These are phyloP conservation scores for Amanita pallidorosea DNA, from an alignment of 768 basidiomycete genomes.

Conservation along the genomic window DNA sequence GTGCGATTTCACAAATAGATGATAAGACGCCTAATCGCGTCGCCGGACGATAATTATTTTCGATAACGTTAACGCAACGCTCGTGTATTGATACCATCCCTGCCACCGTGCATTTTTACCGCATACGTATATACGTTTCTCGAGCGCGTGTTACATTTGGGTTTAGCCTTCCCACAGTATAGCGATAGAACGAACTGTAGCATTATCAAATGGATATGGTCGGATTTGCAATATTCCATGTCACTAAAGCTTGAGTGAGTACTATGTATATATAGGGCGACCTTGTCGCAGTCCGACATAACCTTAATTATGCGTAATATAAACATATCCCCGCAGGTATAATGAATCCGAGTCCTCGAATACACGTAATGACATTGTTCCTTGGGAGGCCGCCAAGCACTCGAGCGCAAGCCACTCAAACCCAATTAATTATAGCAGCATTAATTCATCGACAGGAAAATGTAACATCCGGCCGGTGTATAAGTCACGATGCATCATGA, in stretches of 20 bases:
- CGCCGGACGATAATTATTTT: not conserved
- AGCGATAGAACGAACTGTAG: not conserved
- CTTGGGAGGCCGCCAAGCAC: no score
- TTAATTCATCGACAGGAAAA: not conserved
- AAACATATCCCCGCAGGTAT: no score
- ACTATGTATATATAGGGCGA: no score
- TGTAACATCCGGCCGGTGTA: not conserved
- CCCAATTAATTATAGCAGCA: not conserved
- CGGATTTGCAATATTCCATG: no score
- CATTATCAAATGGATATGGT: not conserved
- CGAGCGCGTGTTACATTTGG: not conserved
- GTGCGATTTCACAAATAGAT: conserved; percentile 25
- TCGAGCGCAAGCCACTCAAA: not conserved
- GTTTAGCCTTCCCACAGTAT: not conserved
- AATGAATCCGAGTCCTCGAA: no score
- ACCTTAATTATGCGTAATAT: no score
- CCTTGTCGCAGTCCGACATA: no score
- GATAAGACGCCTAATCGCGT: not conserved
- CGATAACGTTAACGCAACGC: not conserved
- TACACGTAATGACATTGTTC: no score
- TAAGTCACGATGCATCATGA: not conserved
- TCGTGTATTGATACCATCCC: not conserved
- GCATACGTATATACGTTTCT: not conserved
- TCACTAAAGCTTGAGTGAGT: no score
- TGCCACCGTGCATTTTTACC: not conserved